phyloP scores from a whole-genome alignment of 2,329 filamentous ascomycete species.

The Alternaria brassicae region DNA sequence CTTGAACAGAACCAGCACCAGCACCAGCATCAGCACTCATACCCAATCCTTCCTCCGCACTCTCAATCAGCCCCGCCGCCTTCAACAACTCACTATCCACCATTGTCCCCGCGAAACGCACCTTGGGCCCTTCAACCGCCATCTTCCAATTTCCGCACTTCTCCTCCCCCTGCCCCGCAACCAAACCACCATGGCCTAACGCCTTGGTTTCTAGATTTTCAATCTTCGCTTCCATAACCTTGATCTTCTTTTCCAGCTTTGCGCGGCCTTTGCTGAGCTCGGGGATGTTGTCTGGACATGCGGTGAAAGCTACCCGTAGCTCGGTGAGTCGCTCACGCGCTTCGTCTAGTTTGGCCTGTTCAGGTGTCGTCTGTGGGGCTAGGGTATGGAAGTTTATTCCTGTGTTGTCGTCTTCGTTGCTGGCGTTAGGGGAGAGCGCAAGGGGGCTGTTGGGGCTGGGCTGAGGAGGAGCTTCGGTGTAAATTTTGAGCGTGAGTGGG shows the following conservation, averaged over 20 bases:
- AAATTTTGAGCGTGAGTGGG: conserved; percentile 27
- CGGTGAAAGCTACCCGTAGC: conserved; percentile 30
- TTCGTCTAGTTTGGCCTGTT: conserved; percentile 28
- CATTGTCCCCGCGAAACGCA: conserved; percentile 41
- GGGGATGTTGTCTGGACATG: conserved; percentile 23
- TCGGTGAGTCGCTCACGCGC: conserved; percentile 14
- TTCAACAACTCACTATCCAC: conserved; percentile 42
- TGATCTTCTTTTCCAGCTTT: conserved; percentile 30
- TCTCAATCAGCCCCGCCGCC: conserved; percentile 36
- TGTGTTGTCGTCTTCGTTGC: not conserved
- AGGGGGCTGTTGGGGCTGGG: conserved; percentile 28
- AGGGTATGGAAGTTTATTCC: conserved; percentile 2
- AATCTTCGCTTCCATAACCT: conserved; percentile 23
- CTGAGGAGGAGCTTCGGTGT: conserved; percentile 16
- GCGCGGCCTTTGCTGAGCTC: conserved; percentile 26
- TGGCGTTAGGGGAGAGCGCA: conserved; percentile 11
- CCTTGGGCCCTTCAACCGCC: conserved; percentile 27
- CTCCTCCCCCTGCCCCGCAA: conserved; percentile 21
- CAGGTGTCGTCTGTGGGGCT: conserved; percentile 22
- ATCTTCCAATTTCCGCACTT: conserved; percentile 29
- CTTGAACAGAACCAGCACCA: not conserved
- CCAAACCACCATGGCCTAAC: conserved; percentile 25
- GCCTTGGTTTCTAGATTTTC: conserved; percentile 25
- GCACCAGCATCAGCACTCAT: not conserved
- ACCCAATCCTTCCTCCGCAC: conserved; percentile 12